phyloP scores from a whole-genome alignment of 1,284 basidiomycete genomes.

The Rhodotorula sp. region DNA sequence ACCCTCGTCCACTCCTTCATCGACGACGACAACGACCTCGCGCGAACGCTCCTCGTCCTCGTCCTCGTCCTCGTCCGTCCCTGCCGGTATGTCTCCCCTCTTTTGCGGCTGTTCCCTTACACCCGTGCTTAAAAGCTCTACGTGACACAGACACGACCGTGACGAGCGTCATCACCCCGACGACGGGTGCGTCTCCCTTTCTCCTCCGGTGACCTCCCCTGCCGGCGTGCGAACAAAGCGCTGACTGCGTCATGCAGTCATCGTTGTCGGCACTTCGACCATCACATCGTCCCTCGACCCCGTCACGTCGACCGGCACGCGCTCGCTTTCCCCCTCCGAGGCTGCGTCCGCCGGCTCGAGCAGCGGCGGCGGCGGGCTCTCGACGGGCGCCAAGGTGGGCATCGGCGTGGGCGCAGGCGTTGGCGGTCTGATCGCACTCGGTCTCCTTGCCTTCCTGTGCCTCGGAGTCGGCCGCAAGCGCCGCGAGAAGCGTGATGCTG shows the following conservation, averaged over 20 bases:
- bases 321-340: constrained; percentile 16
- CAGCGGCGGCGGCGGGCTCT: constrained; percentile 22
- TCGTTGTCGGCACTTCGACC: constrained; percentile 39
- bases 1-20: not conserved
- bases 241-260: constrained; percentile 16
- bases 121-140: not conserved
- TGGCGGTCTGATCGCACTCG: constrained; percentile 31
- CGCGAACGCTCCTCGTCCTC: not conserved
- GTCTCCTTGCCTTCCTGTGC: constrained; percentile 30
- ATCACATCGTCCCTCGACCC: constrained; percentile 32
- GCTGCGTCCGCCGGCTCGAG: not conserved
- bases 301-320: constrained; percentile 13
- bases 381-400: constrained; percentile 38
- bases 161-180: constrained; percentile 33
- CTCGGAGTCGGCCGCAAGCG: constrained; percentile 25
- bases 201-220: not conserved
- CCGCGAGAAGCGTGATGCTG: constrained; percentile 35
- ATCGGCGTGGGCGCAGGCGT: constrained; percentile 37
- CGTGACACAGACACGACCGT: constrained; percentile 25
- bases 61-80: not conserved
- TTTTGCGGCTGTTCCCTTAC: not conserved
- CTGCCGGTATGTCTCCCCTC: not conserved
- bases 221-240: not conserved
- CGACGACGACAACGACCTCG: not conserved
- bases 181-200: constrained; percentile 21